Conservation (phyloP, 768 basidiomycete species). For the Boletus bicolor region DNA sequence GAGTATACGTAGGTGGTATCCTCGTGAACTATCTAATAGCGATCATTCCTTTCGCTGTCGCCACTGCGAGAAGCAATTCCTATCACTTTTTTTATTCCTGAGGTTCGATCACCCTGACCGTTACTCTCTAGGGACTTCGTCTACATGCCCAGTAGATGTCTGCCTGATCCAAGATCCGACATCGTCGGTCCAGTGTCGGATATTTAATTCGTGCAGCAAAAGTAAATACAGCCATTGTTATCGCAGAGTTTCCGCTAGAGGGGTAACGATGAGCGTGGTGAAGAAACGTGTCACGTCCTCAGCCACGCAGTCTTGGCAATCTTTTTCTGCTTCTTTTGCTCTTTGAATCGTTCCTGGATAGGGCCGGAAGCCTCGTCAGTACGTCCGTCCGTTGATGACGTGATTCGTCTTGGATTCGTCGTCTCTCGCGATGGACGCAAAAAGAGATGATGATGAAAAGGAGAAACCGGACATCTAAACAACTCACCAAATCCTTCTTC, state of each 20-base stretch:
- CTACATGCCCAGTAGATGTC: no score
- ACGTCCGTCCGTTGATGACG: constrained; percentile 21
- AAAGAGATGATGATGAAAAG: constrained; percentile 16
- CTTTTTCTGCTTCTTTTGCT: constrained; percentile 79
- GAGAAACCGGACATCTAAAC: constrained; percentile 4
- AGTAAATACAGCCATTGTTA: constrained; percentile 2
- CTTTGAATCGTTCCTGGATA: constrained; percentile 74
- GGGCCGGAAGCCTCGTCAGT: constrained; percentile 18
- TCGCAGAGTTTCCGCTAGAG: not conserved
- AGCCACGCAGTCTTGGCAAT: constrained; percentile 88
- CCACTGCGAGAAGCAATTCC: no score
- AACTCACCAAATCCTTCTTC: constrained; percentile 80
- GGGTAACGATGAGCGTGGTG: not conserved
- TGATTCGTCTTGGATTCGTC: constrained; percentile 18
- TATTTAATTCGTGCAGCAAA: not conserved
- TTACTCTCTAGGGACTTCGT: no score
- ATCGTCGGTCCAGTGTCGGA: not conserved
- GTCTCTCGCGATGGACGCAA: constrained; percentile 21
- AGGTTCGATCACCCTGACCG: no score
- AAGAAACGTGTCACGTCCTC: constrained; percentile 42
- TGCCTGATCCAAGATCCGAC: no score
- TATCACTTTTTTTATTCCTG: no score
- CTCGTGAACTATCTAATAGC: no score
- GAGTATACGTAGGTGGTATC: no score
- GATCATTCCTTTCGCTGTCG: no score